Percentiles rank a stretch among this genome's conserved stretches.
phyloP scores from a whole-genome alignment of 164 flowering plant species.

The Aristolochia californica region DNA sequence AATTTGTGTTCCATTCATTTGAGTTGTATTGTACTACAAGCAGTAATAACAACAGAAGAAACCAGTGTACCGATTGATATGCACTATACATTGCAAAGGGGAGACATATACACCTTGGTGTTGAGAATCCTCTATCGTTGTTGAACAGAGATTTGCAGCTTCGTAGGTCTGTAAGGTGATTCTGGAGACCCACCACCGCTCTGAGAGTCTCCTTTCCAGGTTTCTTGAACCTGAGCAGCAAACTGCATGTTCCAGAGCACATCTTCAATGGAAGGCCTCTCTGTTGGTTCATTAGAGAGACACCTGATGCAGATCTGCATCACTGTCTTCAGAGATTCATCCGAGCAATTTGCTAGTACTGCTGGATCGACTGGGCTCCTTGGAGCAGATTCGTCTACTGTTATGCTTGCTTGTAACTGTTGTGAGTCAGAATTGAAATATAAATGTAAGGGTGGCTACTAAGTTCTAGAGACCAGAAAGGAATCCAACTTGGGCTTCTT shows the following conservation, averaged over 20 bases:
- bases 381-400: constrained; percentile 33
- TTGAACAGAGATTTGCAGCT: not conserved
- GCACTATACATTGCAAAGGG: no score
- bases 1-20: no score
- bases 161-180: not conserved
- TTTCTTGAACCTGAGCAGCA: constrained; percentile 90
- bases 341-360: constrained; percentile 28
- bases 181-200: constrained; percentile 67
- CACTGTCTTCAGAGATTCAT: constrained; percentile 69
- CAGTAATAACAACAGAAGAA: no score
- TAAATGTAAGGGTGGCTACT: no score
- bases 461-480: no score
- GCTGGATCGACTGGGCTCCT: constrained; percentile 46
- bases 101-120: not conserved
- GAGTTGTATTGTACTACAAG: no score
- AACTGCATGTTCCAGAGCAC: constrained; percentile 95
- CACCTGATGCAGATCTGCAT: constrained; percentile 64
- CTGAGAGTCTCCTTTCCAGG: constrained; percentile 45
- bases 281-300: constrained; percentile 42
- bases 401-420: constrained; percentile 41
- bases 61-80: no score
- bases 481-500: no score
- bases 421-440: not conserved
- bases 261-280: constrained; percentile 85
- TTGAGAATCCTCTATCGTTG: not conserved